Conservation (phyloP, 768 basidiomycete species). For the Gloeostereum incarnatum region DNA sequence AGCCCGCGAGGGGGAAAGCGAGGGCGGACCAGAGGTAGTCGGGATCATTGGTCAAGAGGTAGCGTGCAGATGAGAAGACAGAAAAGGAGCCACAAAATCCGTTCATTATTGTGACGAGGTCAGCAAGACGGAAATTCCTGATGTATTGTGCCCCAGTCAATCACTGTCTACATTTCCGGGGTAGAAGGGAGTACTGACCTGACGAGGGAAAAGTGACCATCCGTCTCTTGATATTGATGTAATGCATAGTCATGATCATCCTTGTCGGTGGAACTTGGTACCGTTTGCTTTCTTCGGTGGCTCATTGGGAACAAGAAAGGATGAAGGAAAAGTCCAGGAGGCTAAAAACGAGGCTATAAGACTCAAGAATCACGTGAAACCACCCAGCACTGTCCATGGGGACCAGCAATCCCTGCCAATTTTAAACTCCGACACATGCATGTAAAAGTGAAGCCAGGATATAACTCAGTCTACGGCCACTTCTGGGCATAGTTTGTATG, state of each 20-base stretch:
- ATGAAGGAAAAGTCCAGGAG: conserved; percentile 2
- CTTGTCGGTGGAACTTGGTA: conserved; percentile 16
- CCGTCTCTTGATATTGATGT: conserved; percentile 79
- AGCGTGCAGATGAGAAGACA: conserved; percentile 87
- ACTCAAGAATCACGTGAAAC: too few relatives aligned
- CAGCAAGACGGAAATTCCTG: conserved; percentile 96
- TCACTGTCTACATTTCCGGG: background rate
- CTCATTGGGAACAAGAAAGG: conserved; percentile 25
- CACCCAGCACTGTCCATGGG: too few relatives aligned
- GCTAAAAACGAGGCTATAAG: too few relatives aligned
- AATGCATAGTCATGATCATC: too few relatives aligned
- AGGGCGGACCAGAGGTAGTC: conserved; percentile 84
- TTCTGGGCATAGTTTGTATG: too few relatives aligned
- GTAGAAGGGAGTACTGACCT: conserved; percentile 41
- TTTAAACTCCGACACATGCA: too few relatives aligned
- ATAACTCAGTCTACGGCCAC: too few relatives aligned
- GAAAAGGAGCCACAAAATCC: conserved; percentile 97
- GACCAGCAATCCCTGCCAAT: too few relatives aligned
- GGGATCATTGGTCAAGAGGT: conserved; percentile 71
- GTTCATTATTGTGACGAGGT: conserved; percentile 98
- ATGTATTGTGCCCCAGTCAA: background rate
- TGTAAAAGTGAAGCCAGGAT: too few relatives aligned
- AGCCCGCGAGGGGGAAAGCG: conserved; percentile 80
- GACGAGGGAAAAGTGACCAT: conserved; percentile 96
- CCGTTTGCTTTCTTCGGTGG: conserved; percentile 37